Base-by-base conservation (phyloP, 1,139 yeast genomes). In the Nakaseomyces kungkrabaensis region DNA sequence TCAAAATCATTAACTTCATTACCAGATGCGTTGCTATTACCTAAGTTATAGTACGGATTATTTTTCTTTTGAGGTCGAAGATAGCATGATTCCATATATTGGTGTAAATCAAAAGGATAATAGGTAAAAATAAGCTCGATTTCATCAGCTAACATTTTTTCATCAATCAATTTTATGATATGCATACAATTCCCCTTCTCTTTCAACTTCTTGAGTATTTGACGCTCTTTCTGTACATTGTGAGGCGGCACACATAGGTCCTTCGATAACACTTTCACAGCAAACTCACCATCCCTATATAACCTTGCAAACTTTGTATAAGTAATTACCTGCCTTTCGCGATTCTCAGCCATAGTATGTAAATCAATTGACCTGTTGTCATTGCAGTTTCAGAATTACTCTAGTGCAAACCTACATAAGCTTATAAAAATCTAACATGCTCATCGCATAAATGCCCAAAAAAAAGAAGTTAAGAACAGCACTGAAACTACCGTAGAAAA, bases 31-130 rank as follows among this genome's bases (percentile, higher is more conserved):
- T 54, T 56, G 3, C 46, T 43, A 17, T 46, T 48, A 5, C 46
- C 49, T n/a, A 52, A 36, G 27, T 52, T 31, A 7, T 59, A 55
- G 45, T 69, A 66, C 10, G 75, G 71, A 49, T 68, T 69, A 47
- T 8, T n/a, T 33, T 65, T 66, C 5, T 58, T 60, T 1, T 46
- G 52, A 47, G 46, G 50, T 22, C 46, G 40, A 41, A 50, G 56
- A 48, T 53, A 61, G 33, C 56, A 51, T 33, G 49, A 34, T 37
- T 50, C 42, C 61, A 63, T 56, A 27, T 52, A 58, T 29, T 63
- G 61, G 22, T 57, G 47, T 27, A 64, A 36, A 44, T 58, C 60
- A 36, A 44, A 37, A 13, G 53, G 50, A 44, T 56, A 59, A 33
- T 50, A 56, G 4, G 59, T 57, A 41, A 65, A 60, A 11, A 51